Conservation (phyloP, 2,329 filamentous ascomycete genomes). For the Colletotrichum aenigma region DNA sequence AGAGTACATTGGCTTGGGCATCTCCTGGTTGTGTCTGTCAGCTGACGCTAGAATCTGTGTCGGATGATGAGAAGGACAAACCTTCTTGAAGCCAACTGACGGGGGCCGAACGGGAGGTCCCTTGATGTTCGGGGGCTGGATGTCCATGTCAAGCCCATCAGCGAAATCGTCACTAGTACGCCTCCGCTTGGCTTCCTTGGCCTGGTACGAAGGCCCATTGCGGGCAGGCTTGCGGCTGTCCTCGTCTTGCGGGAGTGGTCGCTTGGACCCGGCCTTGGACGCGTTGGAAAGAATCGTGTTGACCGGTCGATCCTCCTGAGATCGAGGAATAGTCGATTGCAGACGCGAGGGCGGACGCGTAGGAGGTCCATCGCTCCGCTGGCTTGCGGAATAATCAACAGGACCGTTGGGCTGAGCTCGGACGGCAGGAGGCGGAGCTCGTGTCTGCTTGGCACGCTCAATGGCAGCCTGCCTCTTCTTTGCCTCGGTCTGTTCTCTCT, state of each 20-base stretch:
- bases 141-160: constrained; percentile 63
- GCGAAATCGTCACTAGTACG: constrained; percentile 77
- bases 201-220: constrained; percentile 66
- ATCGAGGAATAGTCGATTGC: constrained; percentile 54
- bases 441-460: constrained; percentile 69
- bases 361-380: constrained; percentile 28
- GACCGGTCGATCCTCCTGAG: constrained; percentile 68
- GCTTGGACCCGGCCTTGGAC: constrained; percentile 76
- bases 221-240: constrained; percentile 56
- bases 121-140: constrained; percentile 68
- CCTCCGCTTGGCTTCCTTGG: constrained; percentile 78
- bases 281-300: constrained; percentile 65
- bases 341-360: constrained; percentile 61
- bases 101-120: constrained; percentile 80
- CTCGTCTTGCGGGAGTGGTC: constrained; percentile 71
- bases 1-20: constrained; percentile 64
- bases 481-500: constrained; percentile 64
- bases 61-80: constrained; percentile 39
- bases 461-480: constrained; percentile 71
- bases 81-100: constrained; percentile 73
- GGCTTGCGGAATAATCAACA: constrained; percentile 44
- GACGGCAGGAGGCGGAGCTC: constrained; percentile 64
- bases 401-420: constrained; percentile 59
- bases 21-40: constrained; percentile 49
- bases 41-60: background rate